Conservation (phyloP, 164 flowering plant species). For the Chloranthus sessilifolius region DNA sequence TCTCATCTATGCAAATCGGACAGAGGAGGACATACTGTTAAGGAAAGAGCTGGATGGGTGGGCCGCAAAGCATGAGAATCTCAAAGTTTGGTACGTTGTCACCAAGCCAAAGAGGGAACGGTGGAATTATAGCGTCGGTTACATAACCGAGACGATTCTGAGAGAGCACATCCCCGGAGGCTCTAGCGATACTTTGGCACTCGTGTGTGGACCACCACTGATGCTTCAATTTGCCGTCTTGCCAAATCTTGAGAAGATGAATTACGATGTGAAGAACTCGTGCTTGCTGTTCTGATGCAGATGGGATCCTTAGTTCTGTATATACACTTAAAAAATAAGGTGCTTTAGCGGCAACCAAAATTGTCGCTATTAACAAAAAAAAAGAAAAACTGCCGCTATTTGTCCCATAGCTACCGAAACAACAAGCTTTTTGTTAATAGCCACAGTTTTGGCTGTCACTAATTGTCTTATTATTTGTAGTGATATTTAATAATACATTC, state of each 20-base stretch:
- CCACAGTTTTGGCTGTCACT: too few species aligned
- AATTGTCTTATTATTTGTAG: too few species aligned
- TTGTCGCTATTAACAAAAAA: too few species aligned
- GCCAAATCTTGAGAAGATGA: constrained; percentile 91
- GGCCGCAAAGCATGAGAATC: constrained; percentile 42
- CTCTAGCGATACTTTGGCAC: constrained; percentile 42
- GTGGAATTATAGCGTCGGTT: constrained; percentile 80
- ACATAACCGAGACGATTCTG: constrained; percentile 51
- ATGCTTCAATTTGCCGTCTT: constrained; percentile 88
- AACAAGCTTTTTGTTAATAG: too few species aligned
- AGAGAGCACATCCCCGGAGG: constrained; percentile 69
- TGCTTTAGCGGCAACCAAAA: too few species aligned
- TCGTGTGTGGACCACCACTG: constrained; percentile 89
- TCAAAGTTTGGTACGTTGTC: constrained; percentile 93
- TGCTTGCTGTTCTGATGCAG: constrained; percentile 66
- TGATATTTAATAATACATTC: too few species aligned
- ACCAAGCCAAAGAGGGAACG: constrained; percentile 36
- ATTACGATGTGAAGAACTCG: constrained; percentile 57
- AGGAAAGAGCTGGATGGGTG: constrained; percentile 75
- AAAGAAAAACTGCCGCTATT: too few species aligned
- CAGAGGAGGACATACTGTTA: constrained; percentile 82
- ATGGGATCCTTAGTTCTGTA: too few species aligned
- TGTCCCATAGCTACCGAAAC: too few species aligned
- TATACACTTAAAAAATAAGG: too few species aligned
- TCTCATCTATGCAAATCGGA: constrained; percentile 82